Evolutionary conservation across 129 eudicot genomes (phyloP), one percentile per base, ranked within the genome.

Genomic region (Silybum marianum): DNA sequence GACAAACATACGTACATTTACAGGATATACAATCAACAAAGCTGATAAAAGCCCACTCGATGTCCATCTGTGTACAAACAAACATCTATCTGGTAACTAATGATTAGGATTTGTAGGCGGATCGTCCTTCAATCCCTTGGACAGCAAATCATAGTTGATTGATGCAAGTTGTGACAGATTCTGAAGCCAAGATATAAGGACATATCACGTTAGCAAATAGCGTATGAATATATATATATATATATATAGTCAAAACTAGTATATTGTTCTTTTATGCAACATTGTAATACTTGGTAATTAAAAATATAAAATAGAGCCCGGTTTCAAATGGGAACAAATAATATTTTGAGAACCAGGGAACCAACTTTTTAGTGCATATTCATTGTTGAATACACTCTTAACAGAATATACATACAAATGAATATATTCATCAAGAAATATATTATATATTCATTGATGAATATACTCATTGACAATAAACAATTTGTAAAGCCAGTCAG

Each of bases 151-250:
- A 60, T 95, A 95, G 73, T 95, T 95, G 84, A 95, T 95, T 28
- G 98, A 92, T 36, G 98, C 98, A 16, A 95, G 97, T 84, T 95
- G 97, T 44, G 98, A 95, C 18, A 95, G 90, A 90, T 95, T 95
- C 98, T 95, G 93, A 32, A 28, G 14, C 72, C 62, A 42, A 78
- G 16, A 82, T 39, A 78, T 30, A 19, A 9, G n/a, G 5, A 77
- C 12, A 63, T 12, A 18, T n/a, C 9, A 18, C 22, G 68, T 73
- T 73, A 40, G 9, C 63, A 42, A 73, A 42, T 40, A 21, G 2
- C 12, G 3, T 18, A 80, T 24, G 58, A 34, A 12, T 28, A 70
- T 46, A 48, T 44, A 48, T 18, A 80, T 24, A 38, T 22, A 12
- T 28, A 70, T 46, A 48, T 44, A 48, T 44, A 19, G 75, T 25